phyloP scores from a whole-genome alignment of 768 basidiomycete species.

The Auricularia heimuer region DNA sequence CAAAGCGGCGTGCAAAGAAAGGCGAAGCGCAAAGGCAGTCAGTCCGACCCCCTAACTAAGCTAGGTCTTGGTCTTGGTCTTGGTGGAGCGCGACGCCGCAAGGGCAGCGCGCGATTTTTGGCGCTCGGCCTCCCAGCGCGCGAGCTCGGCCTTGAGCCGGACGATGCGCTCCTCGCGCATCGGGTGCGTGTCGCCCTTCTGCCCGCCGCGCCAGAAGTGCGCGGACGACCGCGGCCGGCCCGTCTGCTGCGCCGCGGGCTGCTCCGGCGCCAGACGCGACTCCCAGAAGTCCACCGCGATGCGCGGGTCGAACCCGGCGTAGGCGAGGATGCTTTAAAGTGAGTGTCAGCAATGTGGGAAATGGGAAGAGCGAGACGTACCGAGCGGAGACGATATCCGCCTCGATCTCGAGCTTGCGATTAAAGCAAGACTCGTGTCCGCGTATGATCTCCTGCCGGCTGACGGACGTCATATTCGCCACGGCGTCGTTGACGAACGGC shows the following conservation, averaged over 20 bases:
- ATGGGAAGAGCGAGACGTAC: constrained; percentile 28
- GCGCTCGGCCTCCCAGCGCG: constrained; percentile 56
- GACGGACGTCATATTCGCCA: constrained; percentile 69
- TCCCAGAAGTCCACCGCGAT: constrained; percentile 81
- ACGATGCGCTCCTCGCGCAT: constrained; percentile 53
- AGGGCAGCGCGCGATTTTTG: background rate
- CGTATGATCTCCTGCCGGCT: constrained; percentile 67
- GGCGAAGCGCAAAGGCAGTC: no score
- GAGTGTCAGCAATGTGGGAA: constrained; percentile 2
- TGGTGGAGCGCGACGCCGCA: no score
- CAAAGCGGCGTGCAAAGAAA: no score
- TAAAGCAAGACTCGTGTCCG: constrained; percentile 67
- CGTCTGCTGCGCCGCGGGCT: constrained; percentile 13
- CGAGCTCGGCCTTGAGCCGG: constrained; percentile 55
- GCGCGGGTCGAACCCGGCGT: constrained; percentile 85
- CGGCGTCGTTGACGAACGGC: constrained; percentile 90
- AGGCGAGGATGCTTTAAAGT: constrained; percentile 64
- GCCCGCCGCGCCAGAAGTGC: constrained; percentile 35
- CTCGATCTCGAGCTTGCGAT: constrained; percentile 78
- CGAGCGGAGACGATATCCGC: constrained; percentile 83
- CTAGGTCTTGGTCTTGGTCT: no score
- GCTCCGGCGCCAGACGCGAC: constrained; percentile 19
- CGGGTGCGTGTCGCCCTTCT: constrained; percentile 54
- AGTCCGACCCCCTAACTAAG: no score
- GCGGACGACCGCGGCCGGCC: constrained; percentile 21